Conservation (phyloP, 768 basidiomycete species). For the Mycena belliarum region DNA sequence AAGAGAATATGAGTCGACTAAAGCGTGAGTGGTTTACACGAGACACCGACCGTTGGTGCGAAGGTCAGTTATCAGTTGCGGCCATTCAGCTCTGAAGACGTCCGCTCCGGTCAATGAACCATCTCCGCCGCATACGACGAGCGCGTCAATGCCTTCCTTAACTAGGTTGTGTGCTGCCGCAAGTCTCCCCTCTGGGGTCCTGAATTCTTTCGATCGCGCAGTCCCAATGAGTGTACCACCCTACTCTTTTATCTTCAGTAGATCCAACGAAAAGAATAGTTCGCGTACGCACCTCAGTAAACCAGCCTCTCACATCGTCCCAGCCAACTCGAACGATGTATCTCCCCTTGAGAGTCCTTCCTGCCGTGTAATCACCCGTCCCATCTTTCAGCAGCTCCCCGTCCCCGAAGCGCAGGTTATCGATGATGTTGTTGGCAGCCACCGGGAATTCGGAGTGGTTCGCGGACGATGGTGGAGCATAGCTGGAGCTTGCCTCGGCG, state of each 20-base stretch:
- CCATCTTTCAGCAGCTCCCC: slow-evolving; percentile 78
- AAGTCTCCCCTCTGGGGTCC: slow-evolving; percentile 86
- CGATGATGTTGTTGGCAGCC: slow-evolving; percentile 43
- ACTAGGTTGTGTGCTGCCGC: slow-evolving; percentile 89
- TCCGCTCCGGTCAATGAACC: slow-evolving; percentile 97
- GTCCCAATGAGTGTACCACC: slow-evolving; percentile 97
- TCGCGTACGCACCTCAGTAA: slow-evolving; percentile 65
- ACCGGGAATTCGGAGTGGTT: slow-evolving; percentile 8
- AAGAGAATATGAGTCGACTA: neutral
- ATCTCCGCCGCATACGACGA: slow-evolving; percentile 97
- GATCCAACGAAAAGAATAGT: neutral
- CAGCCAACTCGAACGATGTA: slow-evolving; percentile 96
- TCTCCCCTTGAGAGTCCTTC: slow-evolving; percentile 80
- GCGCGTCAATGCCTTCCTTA: slow-evolving; percentile 95
- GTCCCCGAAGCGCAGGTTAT: slow-evolving; percentile 82
- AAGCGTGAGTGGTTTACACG: neutral
- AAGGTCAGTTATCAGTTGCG: slow-evolving; percentile 72
- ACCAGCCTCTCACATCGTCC: slow-evolving; percentile 97
- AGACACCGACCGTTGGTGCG: slow-evolving; percentile 52
- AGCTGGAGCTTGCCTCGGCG: slow-evolving; percentile 33
- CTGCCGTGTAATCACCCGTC: slow-evolving; percentile 69
- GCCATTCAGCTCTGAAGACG: slow-evolving; percentile 93
- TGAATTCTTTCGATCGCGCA: slow-evolving; percentile 81
- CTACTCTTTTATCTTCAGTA: slow-evolving; percentile 39
- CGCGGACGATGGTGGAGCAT: slow-evolving; percentile 23